Percentiles rank a stretch among this genome's conserved stretches.
Conservation (phyloP, 2,329 filamentous ascomycete genomes). For the Mycogone perniciosa region DNA sequence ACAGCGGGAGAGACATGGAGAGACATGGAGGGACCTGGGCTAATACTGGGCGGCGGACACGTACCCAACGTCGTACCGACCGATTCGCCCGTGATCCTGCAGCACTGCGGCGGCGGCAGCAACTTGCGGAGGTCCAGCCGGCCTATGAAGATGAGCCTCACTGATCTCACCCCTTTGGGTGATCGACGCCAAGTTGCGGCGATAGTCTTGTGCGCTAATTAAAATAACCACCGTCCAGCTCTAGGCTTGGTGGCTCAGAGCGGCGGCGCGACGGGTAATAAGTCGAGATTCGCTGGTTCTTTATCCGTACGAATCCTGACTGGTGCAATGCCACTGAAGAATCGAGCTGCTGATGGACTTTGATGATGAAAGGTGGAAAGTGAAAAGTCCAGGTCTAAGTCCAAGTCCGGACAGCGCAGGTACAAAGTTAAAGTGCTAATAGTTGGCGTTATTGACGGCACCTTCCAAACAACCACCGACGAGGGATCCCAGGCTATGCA, state of each 20-base stretch:
- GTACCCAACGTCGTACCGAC: conserved; percentile 10
- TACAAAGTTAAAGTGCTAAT: conserved; percentile 5
- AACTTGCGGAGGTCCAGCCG: neutral
- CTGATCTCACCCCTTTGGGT: conserved; percentile 12
- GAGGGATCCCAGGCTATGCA: neutral
- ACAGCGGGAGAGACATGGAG: conserved; percentile 4
- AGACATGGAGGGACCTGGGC: neutral
- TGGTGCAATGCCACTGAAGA: conserved; percentile 1
- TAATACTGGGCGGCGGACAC: conserved; percentile 11
- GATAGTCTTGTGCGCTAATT: conserved; percentile 14
- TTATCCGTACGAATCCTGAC: conserved; percentile 8
- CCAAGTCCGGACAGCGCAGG: conserved; percentile 6
- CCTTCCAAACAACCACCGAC: neutral
- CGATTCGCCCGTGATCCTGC: conserved; percentile 9
- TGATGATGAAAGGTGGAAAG: conserved; percentile 3
- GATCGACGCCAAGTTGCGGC: conserved; percentile 12
- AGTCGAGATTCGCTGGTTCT: conserved; percentile 6
- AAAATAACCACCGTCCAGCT: conserved; percentile 9
- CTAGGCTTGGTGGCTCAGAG: conserved; percentile 6
- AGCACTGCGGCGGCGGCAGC: too few species aligned
- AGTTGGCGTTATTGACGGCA: conserved; percentile 8
- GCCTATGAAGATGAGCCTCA: conserved; percentile 6
- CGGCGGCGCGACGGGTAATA: conserved; percentile 9
- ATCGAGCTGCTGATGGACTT: neutral
- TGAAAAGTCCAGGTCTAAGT: conserved; percentile 2